Evolutionary conservation across 2,329 filamentous ascomycete species (phyloP).

Genomic region (Sclerotiophoma versabilis): DNA sequence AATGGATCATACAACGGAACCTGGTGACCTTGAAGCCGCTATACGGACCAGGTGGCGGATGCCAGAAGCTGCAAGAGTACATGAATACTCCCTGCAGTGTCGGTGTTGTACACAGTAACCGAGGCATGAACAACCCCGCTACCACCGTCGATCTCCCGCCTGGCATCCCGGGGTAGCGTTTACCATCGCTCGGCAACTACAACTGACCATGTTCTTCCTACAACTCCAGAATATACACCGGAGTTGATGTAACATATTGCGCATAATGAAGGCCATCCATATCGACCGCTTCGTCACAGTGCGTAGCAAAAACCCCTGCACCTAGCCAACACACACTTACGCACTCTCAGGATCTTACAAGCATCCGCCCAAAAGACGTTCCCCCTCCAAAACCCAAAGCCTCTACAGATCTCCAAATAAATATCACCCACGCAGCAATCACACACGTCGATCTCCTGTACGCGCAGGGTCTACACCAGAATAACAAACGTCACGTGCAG

Average conservation of each 20-base stretch:
- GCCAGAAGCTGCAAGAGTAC: not conserved
- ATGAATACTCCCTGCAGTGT: slow-evolving; percentile 1
- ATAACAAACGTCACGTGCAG: slow-evolving; percentile 62
- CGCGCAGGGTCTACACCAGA: slow-evolving; percentile 65
- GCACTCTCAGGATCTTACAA: slow-evolving; percentile 34
- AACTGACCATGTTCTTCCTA: not conserved
- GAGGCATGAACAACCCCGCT: slow-evolving; percentile 12
- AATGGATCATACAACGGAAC: slow-evolving; percentile 2
- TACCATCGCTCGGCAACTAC: not conserved
- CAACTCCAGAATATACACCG: not conserved
- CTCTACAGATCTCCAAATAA: slow-evolving; percentile 52
- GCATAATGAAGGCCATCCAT: slow-evolving; percentile 32
- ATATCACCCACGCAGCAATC: slow-evolving; percentile 62
- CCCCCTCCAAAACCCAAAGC: slow-evolving; percentile 44
- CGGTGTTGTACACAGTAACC: slow-evolving; percentile 6
- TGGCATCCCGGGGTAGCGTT: not conserved
- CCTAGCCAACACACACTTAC: not conserved
- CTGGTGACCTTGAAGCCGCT: not conserved
- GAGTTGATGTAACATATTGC: not conserved
- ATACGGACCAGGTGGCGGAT: not conserved
- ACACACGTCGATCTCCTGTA: slow-evolving; percentile 70
- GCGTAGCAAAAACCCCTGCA: not conserved
- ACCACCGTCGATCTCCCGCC: slow-evolving; percentile 7
- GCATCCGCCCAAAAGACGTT: slow-evolving; percentile 29
- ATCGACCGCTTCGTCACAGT: slow-evolving; percentile 25